Evolutionary conservation across 2,329 filamentous ascomycete species (phyloP).

Genomic region (Dactylellina leptospora): DNA sequence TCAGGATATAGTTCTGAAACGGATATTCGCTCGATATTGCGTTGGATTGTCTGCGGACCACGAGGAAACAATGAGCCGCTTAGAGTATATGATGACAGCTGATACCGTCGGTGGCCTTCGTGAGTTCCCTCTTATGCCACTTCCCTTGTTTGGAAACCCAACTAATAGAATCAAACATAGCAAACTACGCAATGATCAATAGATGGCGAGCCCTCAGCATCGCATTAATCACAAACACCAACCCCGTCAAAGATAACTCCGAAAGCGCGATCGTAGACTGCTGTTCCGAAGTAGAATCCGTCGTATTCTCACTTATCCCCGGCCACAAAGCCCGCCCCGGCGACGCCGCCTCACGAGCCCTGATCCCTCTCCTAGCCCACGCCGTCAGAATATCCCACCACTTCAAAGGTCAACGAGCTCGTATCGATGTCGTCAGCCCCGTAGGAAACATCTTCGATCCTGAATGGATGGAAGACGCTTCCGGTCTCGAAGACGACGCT

Average conservation of each 20-base stretch:
- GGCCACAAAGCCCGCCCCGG: slow-evolving; percentile 41
- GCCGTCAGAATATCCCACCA: slow-evolving; percentile 45
- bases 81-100: slow-evolving; percentile 42
- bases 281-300: slow-evolving; percentile 50
- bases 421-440: slow-evolving; percentile 47
- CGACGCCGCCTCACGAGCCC: slow-evolving; percentile 35
- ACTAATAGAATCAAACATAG: slow-evolving; percentile 7
- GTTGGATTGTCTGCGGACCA: slow-evolving; percentile 40
- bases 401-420: slow-evolving; percentile 45
- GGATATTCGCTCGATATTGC: slow-evolving; percentile 49
- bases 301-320: slow-evolving; percentile 51
- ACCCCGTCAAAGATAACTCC: slow-evolving; percentile 48
- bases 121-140: slow-evolving; percentile 9
- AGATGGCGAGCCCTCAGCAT: slow-evolving; percentile 50
- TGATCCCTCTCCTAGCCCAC: slow-evolving; percentile 45
- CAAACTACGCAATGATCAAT: slow-evolving; percentile 51
- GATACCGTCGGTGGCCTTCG: slow-evolving; percentile 13
- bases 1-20: slow-evolving; percentile 40
- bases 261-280: slow-evolving; percentile 50
- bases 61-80: slow-evolving; percentile 32
- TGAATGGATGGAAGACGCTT: slow-evolving; percentile 53
- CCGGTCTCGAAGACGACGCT: slow-evolving; percentile 43
- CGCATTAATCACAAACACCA: slow-evolving; percentile 32
- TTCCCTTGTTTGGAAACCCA: neutral
- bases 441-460: slow-evolving; percentile 48